phyloP scores from a whole-genome alignment of 495 filamentous ascomycete species.

The Aspergillus cristatus region DNA sequence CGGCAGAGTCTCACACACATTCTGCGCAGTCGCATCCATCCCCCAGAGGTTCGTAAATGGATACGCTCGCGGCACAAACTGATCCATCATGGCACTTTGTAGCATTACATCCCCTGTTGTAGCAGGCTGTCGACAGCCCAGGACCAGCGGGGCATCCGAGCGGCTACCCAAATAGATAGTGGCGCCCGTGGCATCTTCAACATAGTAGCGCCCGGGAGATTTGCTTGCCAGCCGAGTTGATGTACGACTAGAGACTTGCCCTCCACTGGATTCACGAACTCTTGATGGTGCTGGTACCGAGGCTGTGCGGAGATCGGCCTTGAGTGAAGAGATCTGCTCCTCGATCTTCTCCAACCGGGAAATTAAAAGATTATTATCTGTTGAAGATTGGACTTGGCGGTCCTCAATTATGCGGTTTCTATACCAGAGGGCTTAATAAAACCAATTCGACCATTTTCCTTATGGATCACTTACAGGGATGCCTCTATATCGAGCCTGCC shows the following conservation, averaged over 20 bases:
- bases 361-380: slow-evolving; percentile 6
- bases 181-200: slow-evolving; percentile 19
- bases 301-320: slow-evolving; percentile 8
- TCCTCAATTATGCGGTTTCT: slow-evolving; percentile 1
- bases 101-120: slow-evolving; percentile 5
- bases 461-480: no score
- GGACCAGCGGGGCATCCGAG: slow-evolving; percentile 11
- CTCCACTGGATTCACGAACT: neutral
- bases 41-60: slow-evolving; percentile 19
- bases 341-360: slow-evolving; percentile 13
- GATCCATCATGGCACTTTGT: slow-evolving; percentile 10
- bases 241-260: neutral
- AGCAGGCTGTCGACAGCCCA: slow-evolving; percentile 11
- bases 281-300: neutral
- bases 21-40: slow-evolving; percentile 7
- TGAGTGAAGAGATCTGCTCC: slow-evolving; percentile 13
- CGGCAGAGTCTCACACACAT: slow-evolving; percentile 17
- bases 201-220: slow-evolving; percentile 12
- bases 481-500: no score
- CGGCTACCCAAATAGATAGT: slow-evolving; percentile 17
- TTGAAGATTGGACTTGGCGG: neutral
- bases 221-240: slow-evolving; percentile 2
- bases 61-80: slow-evolving; percentile 16
- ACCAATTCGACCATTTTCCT: no score
- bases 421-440: neutral